phyloP scores from a whole-genome alignment of 192 early-diverging fungal genomes.

The Backusella liffmaniae region DNA sequence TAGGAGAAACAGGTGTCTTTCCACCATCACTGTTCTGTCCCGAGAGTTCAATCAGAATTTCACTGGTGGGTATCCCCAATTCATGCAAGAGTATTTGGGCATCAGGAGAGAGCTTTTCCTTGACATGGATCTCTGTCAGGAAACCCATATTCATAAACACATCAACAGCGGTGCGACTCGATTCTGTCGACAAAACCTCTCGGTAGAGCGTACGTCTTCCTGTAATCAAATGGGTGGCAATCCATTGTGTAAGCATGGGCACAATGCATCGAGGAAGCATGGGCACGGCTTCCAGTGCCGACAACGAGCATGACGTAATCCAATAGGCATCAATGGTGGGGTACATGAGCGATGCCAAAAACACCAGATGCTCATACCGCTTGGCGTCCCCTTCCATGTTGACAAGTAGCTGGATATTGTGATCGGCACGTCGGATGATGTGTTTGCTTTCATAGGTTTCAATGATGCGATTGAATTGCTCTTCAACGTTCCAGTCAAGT shows the following conservation, averaged over 20 bases:
- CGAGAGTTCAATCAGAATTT: conserved; percentile 36
- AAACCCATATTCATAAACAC: conserved; percentile 37
- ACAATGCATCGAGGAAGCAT: conserved; percentile 36
- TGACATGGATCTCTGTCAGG: conserved; percentile 27
- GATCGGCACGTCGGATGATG: conserved; percentile 11
- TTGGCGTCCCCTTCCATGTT: conserved; percentile 6
- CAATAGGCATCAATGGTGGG: conserved; percentile 38
- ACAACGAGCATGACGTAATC: conserved; percentile 42
- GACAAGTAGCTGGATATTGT: conserved; percentile 9
- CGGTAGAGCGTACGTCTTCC: conserved; percentile 39
- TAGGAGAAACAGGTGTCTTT: conserved; percentile 29
- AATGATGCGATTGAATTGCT: conserved; percentile 28
- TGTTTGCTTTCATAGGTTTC: conserved; percentile 3
- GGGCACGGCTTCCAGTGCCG: conserved; percentile 35
- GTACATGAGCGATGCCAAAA: conserved; percentile 38
- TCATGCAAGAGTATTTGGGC: conserved; percentile 37
- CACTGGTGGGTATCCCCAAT: conserved; percentile 28
- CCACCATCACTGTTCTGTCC: conserved; percentile 37
- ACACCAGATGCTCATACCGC: conserved; percentile 29
- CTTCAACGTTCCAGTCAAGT: conserved; percentile 29
- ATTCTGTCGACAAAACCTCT: conserved; percentile 39
- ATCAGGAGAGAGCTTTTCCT: conserved; percentile 33
- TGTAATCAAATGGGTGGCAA: conserved; percentile 39
- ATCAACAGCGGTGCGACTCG: conserved; percentile 30
- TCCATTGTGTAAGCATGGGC: conserved; percentile 38